phyloP scores from a whole-genome alignment of 257 asterid species.

The Solanum raphanifolium region DNA sequence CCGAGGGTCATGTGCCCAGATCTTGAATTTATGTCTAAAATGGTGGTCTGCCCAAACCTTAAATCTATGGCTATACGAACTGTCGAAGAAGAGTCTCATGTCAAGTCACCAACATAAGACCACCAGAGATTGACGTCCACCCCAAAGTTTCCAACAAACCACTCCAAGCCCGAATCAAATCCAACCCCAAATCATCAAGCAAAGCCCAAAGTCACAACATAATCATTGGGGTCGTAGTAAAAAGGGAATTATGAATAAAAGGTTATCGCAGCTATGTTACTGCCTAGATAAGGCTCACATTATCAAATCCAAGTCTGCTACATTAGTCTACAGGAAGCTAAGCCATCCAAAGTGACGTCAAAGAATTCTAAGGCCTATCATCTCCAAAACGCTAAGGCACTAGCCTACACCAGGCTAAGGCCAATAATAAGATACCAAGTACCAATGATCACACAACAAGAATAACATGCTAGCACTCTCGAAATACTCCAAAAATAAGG shows the following conservation, averaged over 20 bases:
- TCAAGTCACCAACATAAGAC: neutral
- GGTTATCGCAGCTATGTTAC: neutral
- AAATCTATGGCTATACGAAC: neutral
- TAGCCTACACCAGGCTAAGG: no score
- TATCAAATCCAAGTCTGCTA: neutral
- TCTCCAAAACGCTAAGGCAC: neutral
- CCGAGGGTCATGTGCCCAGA: neutral
- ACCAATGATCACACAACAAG: neutral
- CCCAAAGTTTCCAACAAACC: neutral
- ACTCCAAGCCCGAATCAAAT: neutral
- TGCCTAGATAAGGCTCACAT: neutral
- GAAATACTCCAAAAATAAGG: neutral
- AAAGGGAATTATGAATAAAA: neutral
- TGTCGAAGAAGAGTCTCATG: neutral
- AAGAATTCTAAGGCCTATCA: neutral
- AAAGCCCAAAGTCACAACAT: accelerated
- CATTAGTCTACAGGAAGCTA: no score
- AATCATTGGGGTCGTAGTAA: neutral
- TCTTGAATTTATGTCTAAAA: neutral
- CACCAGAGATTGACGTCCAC: neutral
- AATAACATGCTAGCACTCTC: neutral
- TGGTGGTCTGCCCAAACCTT: neutral
- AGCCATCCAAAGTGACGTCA: neutral
- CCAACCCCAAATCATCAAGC: neutral
- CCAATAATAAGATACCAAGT: no score